Evolutionary conservation across 441 rosid species (phyloP).

Genomic region (Eruca vesicaria): DNA sequence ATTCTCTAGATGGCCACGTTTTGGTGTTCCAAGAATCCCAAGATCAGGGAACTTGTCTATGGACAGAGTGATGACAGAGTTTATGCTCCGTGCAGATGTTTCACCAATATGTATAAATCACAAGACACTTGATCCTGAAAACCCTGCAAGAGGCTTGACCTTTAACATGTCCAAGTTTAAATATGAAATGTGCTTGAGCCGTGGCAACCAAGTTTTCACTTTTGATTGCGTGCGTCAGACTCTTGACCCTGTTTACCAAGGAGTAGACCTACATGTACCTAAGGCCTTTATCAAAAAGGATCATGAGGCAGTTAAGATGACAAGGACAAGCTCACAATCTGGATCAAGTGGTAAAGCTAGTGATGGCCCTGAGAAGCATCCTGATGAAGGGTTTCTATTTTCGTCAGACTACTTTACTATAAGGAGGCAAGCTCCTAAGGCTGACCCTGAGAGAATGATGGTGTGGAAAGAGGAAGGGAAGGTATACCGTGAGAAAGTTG

Average conservation of each 20-base stretch:
- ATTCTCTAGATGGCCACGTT: slow-evolving; percentile 95
- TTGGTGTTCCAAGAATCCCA: slow-evolving; percentile 77
- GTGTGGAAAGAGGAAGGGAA: slow-evolving; percentile 99
- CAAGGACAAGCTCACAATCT: slow-evolving; percentile 58
- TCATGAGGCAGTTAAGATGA: slow-evolving; percentile 55
- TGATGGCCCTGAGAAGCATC: slow-evolving; percentile 61
- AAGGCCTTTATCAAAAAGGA: slow-evolving; percentile 65
- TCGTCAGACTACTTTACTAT: slow-evolving; percentile 95
- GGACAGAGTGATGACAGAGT: slow-evolving; percentile 95
- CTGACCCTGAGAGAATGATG: slow-evolving; percentile 78
- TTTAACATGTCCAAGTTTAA: slow-evolving; percentile 78
- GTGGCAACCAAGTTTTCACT: slow-evolving; percentile 89
- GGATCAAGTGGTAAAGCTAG: slow-evolving; percentile 53
- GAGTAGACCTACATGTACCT: slow-evolving; percentile 82
- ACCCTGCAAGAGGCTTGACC: slow-evolving; percentile 87
- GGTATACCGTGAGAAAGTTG: slow-evolving; percentile 85
- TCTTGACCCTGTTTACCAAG: slow-evolving; percentile 96
- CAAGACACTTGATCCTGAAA: slow-evolving; percentile 73
- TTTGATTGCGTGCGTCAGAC: slow-evolving; percentile 85
- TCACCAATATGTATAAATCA: slow-evolving; percentile 74
- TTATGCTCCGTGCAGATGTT: slow-evolving; percentile 79
- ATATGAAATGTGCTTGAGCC: slow-evolving; percentile 72
- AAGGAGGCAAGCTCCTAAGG: slow-evolving; percentile 95
- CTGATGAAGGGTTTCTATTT: slow-evolving; percentile 91
- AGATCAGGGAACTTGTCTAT: slow-evolving; percentile 95